Percentiles rank a stretch among this genome's conserved stretches.
Conservation (phyloP, 164 flowering plant species). For the Cinnamomum chago region DNA sequence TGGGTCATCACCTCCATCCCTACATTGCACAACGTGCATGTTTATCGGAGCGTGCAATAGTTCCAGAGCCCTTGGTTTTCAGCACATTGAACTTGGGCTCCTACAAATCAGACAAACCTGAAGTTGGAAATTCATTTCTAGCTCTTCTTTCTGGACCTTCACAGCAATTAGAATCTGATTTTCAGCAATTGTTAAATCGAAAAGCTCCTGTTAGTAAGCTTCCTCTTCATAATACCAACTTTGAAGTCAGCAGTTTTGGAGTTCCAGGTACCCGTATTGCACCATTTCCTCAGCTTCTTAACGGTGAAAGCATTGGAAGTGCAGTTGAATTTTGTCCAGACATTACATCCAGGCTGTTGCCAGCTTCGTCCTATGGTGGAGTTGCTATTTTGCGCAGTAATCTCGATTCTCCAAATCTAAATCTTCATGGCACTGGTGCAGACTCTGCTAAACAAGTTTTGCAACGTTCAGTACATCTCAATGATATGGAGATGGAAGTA, state of each 20-base stretch:
- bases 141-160: constrained; percentile 49
- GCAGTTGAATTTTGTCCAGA: constrained; percentile 17
- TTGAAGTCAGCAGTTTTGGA: constrained; percentile 15
- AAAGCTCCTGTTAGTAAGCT: constrained; percentile 18
- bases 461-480: constrained; percentile 17
- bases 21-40: constrained; percentile 22
- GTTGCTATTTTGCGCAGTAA: constrained; percentile 17
- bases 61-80: constrained; percentile 25
- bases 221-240: constrained; percentile 14
- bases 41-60: constrained; percentile 14
- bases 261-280: constrained; percentile 17
- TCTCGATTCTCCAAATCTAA: constrained; percentile 9
- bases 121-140: constrained; percentile 37
- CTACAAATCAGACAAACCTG: constrained; percentile 23
- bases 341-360: constrained; percentile 19
- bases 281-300: constrained; percentile 22
- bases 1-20: constrained; percentile 24
- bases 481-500: constrained; percentile 18
- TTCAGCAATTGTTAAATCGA: constrained; percentile 26
- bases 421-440: constrained; percentile 15
- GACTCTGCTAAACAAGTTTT: constrained; percentile 20
- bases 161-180: constrained; percentile 30
- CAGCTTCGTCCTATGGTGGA: constrained; percentile 12
- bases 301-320: constrained; percentile 14
- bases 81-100: constrained; percentile 21